Conservation (phyloP, 2,329 filamentous ascomycete genomes). For the Alternaria ventricosa region DNA sequence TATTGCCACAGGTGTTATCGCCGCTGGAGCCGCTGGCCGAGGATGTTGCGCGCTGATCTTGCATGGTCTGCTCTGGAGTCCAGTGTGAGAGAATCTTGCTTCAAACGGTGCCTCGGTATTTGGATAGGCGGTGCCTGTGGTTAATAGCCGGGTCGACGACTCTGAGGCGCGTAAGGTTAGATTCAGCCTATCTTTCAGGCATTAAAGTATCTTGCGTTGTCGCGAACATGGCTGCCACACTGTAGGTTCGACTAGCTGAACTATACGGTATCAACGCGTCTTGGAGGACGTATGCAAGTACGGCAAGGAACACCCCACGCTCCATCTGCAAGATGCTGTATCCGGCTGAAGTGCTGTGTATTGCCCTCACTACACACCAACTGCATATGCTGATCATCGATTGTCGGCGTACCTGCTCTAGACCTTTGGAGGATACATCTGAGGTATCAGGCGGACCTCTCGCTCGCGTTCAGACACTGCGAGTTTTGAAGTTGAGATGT, state of each 20-base stretch:
- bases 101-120: not conserved
- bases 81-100: not conserved
- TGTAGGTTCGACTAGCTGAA: not conserved
- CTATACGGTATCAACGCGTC: not conserved
- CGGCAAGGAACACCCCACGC: not conserved
- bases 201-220: not conserved
- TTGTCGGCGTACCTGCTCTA: not conserved
- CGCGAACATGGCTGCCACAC: constrained; percentile 3
- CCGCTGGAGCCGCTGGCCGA: not conserved
- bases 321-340: not conserved
- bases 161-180: not conserved
- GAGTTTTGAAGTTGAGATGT: not conserved
- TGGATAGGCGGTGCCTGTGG: not conserved
- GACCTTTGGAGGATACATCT: not conserved
- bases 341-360: constrained; percentile 1
- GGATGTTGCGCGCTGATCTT: constrained; percentile 8
- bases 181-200: constrained; percentile 7
- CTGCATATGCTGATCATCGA: not conserved
- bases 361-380: not conserved
- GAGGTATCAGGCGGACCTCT: not conserved
- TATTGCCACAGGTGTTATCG: not conserved
- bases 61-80: not conserved
- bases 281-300: not conserved
- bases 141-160: constrained; percentile 6
- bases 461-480: not conserved